Base-by-base conservation (phyloP, 2,329 filamentous ascomycete species). In the Clarireedia paspali region DNA sequence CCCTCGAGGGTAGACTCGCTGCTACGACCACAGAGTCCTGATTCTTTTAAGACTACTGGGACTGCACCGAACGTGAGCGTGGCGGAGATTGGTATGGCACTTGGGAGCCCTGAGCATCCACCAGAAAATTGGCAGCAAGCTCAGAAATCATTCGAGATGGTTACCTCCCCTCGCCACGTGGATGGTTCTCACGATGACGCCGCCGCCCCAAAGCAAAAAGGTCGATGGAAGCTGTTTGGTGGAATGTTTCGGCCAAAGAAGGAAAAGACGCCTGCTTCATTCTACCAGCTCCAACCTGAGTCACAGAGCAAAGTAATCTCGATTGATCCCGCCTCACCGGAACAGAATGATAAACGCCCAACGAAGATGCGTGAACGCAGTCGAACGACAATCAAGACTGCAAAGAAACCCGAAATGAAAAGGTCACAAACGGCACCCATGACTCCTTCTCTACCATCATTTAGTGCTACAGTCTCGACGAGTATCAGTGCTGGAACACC, bases 11-110 rank as follows among this genome's bases (percentile, higher is more conserved):
- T 38, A 44, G 53, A 26, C 6, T 26, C 36, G 27, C 12, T 24
- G 17, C 24, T 12, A 14, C 45, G 52, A 36, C 20, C 53, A 9
- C 15, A 36, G 5, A 55, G n/a, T 50, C 53, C 53, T 26, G 47
- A 44, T 30, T 45, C 46, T 34, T 42, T 50, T 47, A 20, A 36
- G 27, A 36, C 17, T 34, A 44, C n/a, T 15, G 20, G 15, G 17
- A 53, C 23, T 6, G n/a, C 10, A 38, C 27, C n/a, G 26, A 50
- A 55, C 47, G 17, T 44, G 24, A 20, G 36, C 30, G 56, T 45
- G 6, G 54, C 52, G 36, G 60, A 62, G 62, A 90, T 91, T 59
- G 88, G 88, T 9, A 84, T 91, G 77, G 87, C 87, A 1, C 72
- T 90, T 55, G 87, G 87, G 34, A 90, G 86, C 64, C 87, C 87